Evolutionary conservation across 257 asterid species (phyloP).

Genomic region (Oldenlandia corymbosa): DNA sequence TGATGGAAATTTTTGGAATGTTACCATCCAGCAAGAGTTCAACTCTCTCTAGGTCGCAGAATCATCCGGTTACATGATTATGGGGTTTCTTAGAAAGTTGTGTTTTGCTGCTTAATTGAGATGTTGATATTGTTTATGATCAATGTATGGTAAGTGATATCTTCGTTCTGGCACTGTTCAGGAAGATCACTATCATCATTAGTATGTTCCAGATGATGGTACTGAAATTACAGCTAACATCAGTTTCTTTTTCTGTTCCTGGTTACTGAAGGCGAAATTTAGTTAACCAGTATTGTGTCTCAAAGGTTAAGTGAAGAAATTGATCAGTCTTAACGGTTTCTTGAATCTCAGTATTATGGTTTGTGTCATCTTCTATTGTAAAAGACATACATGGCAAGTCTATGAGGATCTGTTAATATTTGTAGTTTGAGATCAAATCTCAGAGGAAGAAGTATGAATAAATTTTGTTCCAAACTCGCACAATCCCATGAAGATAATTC

Average conservation of each 20-base stretch:
- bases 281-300: not conserved
- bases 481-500: not conserved
- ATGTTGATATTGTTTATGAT: not conserved
- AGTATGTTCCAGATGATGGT: not conserved
- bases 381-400: no score
- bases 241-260: no score
- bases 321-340: not conserved
- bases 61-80: no score
- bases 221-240: no score
- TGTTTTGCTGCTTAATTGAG: not conserved
- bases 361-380: no score
- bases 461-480: not conserved
- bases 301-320: not conserved
- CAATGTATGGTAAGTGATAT: not conserved
- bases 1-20: not conserved
- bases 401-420: no score
- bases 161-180: no score
- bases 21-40: not conserved
- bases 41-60: no score
- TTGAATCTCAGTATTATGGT: not conserved
- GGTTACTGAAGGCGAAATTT: not conserved
- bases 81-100: not conserved
- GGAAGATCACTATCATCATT: no score
- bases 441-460: not conserved
- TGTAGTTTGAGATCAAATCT: not conserved